A percentile compares a stretch with the other conserved stretches of the same genome.
These are phyloP conservation scores for Penicillium corylophilum DNA, from an alignment of 2,329 filamentous ascomycete genomes.

Conservation along the genomic window DNA sequence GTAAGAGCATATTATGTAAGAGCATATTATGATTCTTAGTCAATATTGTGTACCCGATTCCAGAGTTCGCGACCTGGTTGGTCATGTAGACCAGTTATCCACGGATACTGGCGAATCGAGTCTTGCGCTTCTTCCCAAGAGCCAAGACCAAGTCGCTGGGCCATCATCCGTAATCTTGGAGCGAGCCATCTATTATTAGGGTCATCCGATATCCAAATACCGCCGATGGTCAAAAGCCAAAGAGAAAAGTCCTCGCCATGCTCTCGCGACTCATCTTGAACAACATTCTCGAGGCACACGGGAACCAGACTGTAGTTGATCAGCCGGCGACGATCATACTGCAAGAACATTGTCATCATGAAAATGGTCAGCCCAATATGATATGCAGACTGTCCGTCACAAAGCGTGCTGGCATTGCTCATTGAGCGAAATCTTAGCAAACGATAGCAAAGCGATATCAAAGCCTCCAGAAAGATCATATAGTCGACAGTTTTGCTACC, in stretches of 20 bases:
- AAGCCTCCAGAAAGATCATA: constrained; percentile 4
- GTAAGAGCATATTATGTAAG: neutral
- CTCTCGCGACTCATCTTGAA: neutral
- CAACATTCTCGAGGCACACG: neutral
- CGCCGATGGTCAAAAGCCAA: neutral
- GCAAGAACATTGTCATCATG: neutral
- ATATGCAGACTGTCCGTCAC: neutral
- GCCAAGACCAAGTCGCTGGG: neutral
- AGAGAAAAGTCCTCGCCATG: neutral
- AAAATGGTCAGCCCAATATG: neutral
- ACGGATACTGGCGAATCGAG: neutral
- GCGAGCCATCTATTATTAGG: neutral
- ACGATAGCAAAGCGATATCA: constrained; percentile 10
- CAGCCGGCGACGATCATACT: neutral
- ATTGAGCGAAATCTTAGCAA: constrained; percentile 7
- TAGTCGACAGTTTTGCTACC: neutral
- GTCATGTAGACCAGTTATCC: neutral
- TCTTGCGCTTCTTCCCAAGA: neutral
- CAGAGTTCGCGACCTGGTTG: neutral
- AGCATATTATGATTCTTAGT: neutral
- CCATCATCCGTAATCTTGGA: neutral
- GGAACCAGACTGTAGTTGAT: neutral
- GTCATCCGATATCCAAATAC: neutral
- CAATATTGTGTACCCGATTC: neutral
- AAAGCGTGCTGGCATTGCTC: neutral